Conservation (phyloP, 1,284 basidiomycete species). For the Uromyces viciae-fabae region DNA sequence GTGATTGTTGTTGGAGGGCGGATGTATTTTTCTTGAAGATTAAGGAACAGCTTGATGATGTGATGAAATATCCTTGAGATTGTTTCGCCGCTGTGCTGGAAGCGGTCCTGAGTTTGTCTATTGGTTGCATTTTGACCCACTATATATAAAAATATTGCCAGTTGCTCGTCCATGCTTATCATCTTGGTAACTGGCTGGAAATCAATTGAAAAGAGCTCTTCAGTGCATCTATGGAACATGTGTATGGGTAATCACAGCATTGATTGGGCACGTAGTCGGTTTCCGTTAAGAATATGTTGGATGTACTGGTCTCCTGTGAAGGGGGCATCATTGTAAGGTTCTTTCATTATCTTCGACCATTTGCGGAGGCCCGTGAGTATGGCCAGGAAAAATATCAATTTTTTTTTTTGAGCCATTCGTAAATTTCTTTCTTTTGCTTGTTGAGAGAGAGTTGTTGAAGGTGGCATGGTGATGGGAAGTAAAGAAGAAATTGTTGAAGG, state of each 20-base stretch:
- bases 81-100: not conserved
- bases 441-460: too few relatives aligned
- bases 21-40: not conserved
- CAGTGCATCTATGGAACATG: not conserved
- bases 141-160: not conserved
- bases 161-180: not conserved
- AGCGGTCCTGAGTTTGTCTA: not conserved
- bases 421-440: too few relatives aligned
- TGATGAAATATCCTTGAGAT: not conserved
- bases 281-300: not conserved
- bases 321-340: not conserved
- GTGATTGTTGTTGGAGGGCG: not conserved
- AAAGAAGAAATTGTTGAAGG: too few relatives aligned
- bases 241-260: not conserved
- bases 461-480: too few relatives aligned
- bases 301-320: not conserved
- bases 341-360: not conserved
- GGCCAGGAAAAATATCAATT: not conserved
- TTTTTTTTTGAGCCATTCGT: too few relatives aligned
- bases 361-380: not conserved
- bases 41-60: not conserved
- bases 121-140: constrained; percentile 8
- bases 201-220: not conserved
- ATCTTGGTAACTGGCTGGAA: not conserved
- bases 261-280: not conserved